Evolutionary conservation across 257 asterid species (phyloP), one percentile per base, ranked within the genome.

Genomic region (Gynochthodes officinalis): DNA sequence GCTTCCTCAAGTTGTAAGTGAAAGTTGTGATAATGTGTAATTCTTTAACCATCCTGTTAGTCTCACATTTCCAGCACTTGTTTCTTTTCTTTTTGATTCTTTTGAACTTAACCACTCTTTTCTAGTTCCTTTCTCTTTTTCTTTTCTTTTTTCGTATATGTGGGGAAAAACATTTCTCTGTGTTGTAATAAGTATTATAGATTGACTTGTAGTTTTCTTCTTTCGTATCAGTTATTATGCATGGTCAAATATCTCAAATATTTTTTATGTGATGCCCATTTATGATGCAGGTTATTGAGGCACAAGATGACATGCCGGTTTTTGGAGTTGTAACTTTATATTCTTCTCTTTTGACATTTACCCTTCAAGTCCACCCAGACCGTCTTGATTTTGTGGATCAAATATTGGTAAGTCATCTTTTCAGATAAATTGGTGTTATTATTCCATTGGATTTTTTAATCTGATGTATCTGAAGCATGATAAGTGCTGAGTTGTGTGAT

Each of bases 321-420:
- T 89, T 72, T 82, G 99, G 97, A 75, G 94, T 90, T 67, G 96
- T 92, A 73, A 86, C 98, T 71, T 84, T 95, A 74, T 95, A 92
- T 78, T 88, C 97, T 55, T 92, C 99, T 75, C 96, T 95, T 66
- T 80, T 95, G 89, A 90, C 91, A 73, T 95, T 95, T 83, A 90
- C 97, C 72, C 92, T 95, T 79, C 97, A 92, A 81, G 99, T 95
- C 69, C 99, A 92, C 82, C 85, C 94, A 70, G 98, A 92, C 75
- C 94, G 97, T 71, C 97, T 92, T 76, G 99, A 95, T 86, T 95
- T 87, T 74, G 90, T 95, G 61, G 99, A 95, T 84, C 97, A 90
- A 82, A 92, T 95, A 74, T 82, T 95, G 97, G 99, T 90, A 78
- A 77, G 84, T 69, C 80, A 27, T 33, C 30, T 69, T 59, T 27